Conservation (phyloP, 2,329 filamentous ascomycete genomes). For the Exophiala calicioides region DNA sequence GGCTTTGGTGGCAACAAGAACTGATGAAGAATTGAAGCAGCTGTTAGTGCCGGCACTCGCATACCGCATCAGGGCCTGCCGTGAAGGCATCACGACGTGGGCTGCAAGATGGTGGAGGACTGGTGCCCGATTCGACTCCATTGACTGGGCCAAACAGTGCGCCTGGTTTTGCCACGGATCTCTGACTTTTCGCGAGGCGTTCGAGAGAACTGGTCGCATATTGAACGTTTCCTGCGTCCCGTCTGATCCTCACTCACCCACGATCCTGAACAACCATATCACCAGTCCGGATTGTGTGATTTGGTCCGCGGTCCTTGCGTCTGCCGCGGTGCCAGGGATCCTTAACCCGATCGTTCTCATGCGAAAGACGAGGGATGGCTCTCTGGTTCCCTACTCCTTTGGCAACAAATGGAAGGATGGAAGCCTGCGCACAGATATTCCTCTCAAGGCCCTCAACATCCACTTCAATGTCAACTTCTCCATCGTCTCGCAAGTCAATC, state of each 20-base stretch:
- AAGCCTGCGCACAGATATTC: slow-evolving; percentile 89
- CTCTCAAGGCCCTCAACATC: slow-evolving; percentile 87
- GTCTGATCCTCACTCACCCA: slow-evolving; percentile 87
- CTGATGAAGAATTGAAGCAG: slow-evolving; percentile 83
- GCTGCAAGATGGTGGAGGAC: slow-evolving; percentile 83
- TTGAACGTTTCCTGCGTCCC: slow-evolving; percentile 96
- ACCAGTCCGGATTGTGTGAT: slow-evolving; percentile 96
- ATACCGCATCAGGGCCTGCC: slow-evolving; percentile 78
- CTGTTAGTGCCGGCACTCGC: slow-evolving; percentile 87
- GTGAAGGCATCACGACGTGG: slow-evolving; percentile 76
- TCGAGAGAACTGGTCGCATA: slow-evolving; percentile 88
- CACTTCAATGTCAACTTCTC: slow-evolving; percentile 99
- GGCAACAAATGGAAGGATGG: slow-evolving; percentile 99
- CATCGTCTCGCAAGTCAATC: slow-evolving; percentile 85
- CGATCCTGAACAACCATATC: slow-evolving; percentile 92
- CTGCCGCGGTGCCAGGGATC: slow-evolving; percentile 92
- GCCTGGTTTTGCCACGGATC: slow-evolving; percentile 90
- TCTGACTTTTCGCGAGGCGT: slow-evolving; percentile 92
- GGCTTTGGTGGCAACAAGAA: slow-evolving; percentile 81
- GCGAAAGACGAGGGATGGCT: slow-evolving; percentile 77
- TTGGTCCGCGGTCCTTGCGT: slow-evolving; percentile 94
- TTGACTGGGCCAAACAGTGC: slow-evolving; percentile 84
- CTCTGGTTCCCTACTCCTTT: slow-evolving; percentile 85
- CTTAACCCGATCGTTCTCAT: slow-evolving; percentile 93
- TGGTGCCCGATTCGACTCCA: slow-evolving; percentile 87